Evolutionary conservation across 2,329 filamentous ascomycete genomes (phyloP).

Genomic region (Sporothrix luriei): DNA sequence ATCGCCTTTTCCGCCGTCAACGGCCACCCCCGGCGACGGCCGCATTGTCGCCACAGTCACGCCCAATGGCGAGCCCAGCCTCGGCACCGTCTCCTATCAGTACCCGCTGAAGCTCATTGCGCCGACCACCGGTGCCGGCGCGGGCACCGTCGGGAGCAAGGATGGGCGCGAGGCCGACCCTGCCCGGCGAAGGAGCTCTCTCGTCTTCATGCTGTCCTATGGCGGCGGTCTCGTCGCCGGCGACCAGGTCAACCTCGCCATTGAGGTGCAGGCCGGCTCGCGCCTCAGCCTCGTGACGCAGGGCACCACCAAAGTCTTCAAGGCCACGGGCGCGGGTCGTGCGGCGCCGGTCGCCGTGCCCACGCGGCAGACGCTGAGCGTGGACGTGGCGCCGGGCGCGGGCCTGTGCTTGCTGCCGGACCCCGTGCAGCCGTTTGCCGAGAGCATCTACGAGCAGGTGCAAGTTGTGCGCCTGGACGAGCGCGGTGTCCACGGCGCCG

Average conservation of each 20-base stretch:
- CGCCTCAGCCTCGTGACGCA: slow-evolving; percentile 69
- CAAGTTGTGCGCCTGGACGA: slow-evolving; percentile 71
- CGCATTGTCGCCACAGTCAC: slow-evolving; percentile 72
- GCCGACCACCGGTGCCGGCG: slow-evolving; percentile 53
- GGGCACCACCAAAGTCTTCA: slow-evolving; percentile 96
- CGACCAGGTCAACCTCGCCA: slow-evolving; percentile 73
- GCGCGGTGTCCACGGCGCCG: slow-evolving; percentile 44
- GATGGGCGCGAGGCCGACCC: slow-evolving; percentile 40
- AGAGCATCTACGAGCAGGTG: slow-evolving; percentile 79
- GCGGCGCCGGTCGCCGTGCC: slow-evolving; percentile 31
- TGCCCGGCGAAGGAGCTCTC: slow-evolving; percentile 61
- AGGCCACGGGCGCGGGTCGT: slow-evolving; percentile 52
- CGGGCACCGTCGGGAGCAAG: background rate
- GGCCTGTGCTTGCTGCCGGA: slow-evolving; percentile 76
- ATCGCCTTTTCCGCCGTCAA: slow-evolving; percentile 76
- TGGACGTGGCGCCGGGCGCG: slow-evolving; percentile 54
- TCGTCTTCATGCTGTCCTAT: slow-evolving; percentile 90
- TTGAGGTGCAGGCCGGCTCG: slow-evolving; percentile 65
- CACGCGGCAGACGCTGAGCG: slow-evolving; percentile 60
- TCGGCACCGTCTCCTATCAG: slow-evolving; percentile 79
- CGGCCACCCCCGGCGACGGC: slow-evolving; percentile 76
- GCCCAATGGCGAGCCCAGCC: slow-evolving; percentile 69
- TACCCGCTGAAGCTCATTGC: slow-evolving; percentile 95
- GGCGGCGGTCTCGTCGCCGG: slow-evolving; percentile 90
- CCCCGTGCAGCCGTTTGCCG: slow-evolving; percentile 86